Evolutionary conservation across 106 monocot species (phyloP).

Genomic region (Dendrobium officinale): DNA sequence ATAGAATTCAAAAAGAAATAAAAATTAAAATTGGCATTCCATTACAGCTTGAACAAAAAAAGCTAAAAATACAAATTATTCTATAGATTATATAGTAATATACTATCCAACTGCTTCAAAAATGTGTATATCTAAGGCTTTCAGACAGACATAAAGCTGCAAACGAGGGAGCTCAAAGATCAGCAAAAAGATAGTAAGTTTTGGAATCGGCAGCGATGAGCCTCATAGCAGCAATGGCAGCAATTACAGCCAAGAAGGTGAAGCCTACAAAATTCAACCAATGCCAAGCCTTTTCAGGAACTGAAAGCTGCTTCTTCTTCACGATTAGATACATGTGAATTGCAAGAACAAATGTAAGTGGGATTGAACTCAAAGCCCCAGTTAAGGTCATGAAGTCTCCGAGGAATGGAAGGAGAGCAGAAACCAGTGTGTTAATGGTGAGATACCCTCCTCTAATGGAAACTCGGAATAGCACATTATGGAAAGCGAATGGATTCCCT

Average conservation of each 20-base stretch:
- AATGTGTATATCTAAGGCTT: too few relatives aligned
- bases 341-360: conserved; percentile 88
- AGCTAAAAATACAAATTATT: too few relatives aligned
- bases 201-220: conserved; percentile 64
- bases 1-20: too few relatives aligned
- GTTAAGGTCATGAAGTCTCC: conserved; percentile 97
- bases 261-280: conserved; percentile 75
- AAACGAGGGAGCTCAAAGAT: conserved; percentile 17
- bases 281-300: conserved; percentile 56
- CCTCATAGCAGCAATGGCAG: conserved; percentile 54
- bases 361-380: conserved; percentile 82
- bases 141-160: too few relatives aligned
- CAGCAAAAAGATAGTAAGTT: conserved; percentile 73
- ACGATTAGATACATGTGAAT: conserved; percentile 86
- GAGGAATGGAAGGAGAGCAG: conserved; percentile 80
- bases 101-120: too few relatives aligned
- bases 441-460: conserved; percentile 77
- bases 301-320: conserved; percentile 49
- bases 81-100: too few relatives aligned
- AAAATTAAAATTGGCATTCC: too few relatives aligned
- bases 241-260: conserved; percentile 43
- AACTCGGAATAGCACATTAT: conserved; percentile 64
- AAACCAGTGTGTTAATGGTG: conserved; percentile 66
- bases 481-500: conserved; percentile 47
- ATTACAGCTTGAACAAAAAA: too few relatives aligned